Conservation (phyloP, 352 stramenopile genomes). For the Pythium sukuiense region DNA sequence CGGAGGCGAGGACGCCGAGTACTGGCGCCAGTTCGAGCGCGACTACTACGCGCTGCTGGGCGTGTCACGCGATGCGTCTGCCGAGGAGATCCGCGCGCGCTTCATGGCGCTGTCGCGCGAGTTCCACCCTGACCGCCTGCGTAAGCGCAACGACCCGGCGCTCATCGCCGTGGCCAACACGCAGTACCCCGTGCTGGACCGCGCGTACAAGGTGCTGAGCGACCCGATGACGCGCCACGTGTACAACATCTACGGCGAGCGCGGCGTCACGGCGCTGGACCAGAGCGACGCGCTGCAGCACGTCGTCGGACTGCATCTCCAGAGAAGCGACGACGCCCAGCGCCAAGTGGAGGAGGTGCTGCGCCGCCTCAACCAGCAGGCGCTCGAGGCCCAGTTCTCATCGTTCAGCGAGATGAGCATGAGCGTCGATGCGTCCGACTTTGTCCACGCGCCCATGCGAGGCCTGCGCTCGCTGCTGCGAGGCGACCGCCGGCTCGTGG, state of each 20-base stretch:
- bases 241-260: constrained; percentile 81
- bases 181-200: constrained; percentile 78
- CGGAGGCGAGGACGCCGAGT: constrained; percentile 28
- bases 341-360: constrained; percentile 56
- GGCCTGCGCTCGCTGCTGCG: constrained; percentile 51
- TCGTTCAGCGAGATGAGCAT: constrained; percentile 84
- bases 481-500: constrained; percentile 43
- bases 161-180: constrained; percentile 67
- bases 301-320: constrained; percentile 45
- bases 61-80: constrained; percentile 49
- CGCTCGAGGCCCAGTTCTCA: constrained; percentile 72
- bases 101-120: constrained; percentile 78
- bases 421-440: constrained; percentile 74
- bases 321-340: constrained; percentile 55
- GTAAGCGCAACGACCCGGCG: constrained; percentile 42
- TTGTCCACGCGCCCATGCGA: constrained; percentile 63
- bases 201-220: constrained; percentile 81
- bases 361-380: constrained; percentile 64
- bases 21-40: constrained; percentile 61
- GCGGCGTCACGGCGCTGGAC: constrained; percentile 65
- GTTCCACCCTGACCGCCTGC: constrained; percentile 82
- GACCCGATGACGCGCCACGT: constrained; percentile 63
- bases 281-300: constrained; percentile 44
- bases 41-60: constrained; percentile 87
- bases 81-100: constrained; percentile 63